These are phyloP conservation scores for Saccharomycopsis crataegensis DNA, from an alignment of 1,139 yeast species.

Conservation along the genomic window DNA sequence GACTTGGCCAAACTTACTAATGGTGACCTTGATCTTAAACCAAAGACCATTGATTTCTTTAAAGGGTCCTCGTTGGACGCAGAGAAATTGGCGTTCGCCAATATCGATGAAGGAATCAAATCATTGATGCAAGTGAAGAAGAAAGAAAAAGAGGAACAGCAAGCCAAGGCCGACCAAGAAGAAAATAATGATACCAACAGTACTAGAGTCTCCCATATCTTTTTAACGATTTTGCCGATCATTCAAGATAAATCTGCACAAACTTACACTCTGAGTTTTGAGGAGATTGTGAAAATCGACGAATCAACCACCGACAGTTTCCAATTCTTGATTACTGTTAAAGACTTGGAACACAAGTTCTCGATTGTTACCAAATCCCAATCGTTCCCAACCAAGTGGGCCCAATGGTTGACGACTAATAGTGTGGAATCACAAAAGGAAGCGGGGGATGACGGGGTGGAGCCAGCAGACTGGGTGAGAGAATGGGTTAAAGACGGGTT, in stretches of 20 bases:
- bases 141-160: conserved; percentile 25
- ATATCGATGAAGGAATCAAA: conserved; percentile 66
- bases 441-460: conserved; percentile 41
- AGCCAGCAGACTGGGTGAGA: conserved; percentile 93
- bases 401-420: conserved; percentile 64
- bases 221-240: conserved; percentile 71
- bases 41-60: conserved; percentile 55
- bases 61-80: conserved; percentile 77
- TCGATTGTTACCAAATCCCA: conserved; percentile 74
- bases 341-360: conserved; percentile 73
- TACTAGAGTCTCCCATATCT: conserved; percentile 52
- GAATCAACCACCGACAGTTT: conserved; percentile 39
- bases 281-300: conserved; percentile 32
- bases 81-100: conserved; percentile 83
- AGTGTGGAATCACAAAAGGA: conserved; percentile 28
- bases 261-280: conserved; percentile 9
- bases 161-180: conserved; percentile 18
- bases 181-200: conserved; percentile 20
- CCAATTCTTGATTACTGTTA: conserved; percentile 63
- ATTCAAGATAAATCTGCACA: conserved; percentile 23
- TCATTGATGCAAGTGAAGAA: conserved; percentile 33
- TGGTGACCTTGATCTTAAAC: conserved; percentile 14
- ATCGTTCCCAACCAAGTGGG: conserved; percentile 86
- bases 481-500: conserved; percentile 87
- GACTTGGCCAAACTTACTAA: conserved; percentile 16